Percentiles rank a stretch among this genome's conserved stretches.
These are phyloP conservation scores for Pseudogymnoascus sp. DNA, from an alignment of 2,329 filamentous ascomycete genomes.

Conservation along the genomic window DNA sequence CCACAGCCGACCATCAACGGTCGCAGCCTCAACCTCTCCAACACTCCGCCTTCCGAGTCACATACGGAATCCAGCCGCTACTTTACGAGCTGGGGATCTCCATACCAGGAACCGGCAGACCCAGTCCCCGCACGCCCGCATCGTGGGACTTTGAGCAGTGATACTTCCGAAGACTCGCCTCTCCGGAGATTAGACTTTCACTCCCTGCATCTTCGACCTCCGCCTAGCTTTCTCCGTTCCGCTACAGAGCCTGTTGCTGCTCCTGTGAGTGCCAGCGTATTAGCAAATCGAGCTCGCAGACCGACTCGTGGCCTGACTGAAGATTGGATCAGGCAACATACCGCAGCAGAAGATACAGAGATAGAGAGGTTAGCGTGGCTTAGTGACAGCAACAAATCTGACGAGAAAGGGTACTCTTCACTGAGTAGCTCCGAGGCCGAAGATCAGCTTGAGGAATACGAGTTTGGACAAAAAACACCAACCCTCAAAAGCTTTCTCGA, in stretches of 20 bases:
- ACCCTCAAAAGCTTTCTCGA: conserved; percentile 24
- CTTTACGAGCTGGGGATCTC: conserved; percentile 83
- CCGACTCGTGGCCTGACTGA: conserved; percentile 60
- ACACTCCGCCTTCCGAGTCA: conserved; percentile 37
- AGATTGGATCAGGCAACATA: conserved; percentile 80
- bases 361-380: conserved; percentile 73
- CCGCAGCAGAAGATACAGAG: conserved; percentile 56
- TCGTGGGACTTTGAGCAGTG: conserved; percentile 48
- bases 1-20: conserved; percentile 48
- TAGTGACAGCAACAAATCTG: conserved; percentile 52
- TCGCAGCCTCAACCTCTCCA: conserved; percentile 46
- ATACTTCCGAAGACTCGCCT: conserved; percentile 50
- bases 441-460: conserved; percentile 40
- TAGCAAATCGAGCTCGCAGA: conserved; percentile 54
- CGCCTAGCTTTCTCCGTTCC: conserved; percentile 36
- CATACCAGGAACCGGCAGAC: conserved; percentile 63
- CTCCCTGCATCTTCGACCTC: conserved; percentile 34
- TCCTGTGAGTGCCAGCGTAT: conserved; percentile 44
- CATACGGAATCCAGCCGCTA: conserved; percentile 35
- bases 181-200: conserved; percentile 54
- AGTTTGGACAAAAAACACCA: conserved; percentile 28
- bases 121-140: conserved; percentile 33
- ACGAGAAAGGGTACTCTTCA: conserved; percentile 66
- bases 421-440: conserved; percentile 56
- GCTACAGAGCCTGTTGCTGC: conserved; percentile 31